Conservation (phyloP, 2,329 filamentous ascomycete species). For the Helotiales sp. region DNA sequence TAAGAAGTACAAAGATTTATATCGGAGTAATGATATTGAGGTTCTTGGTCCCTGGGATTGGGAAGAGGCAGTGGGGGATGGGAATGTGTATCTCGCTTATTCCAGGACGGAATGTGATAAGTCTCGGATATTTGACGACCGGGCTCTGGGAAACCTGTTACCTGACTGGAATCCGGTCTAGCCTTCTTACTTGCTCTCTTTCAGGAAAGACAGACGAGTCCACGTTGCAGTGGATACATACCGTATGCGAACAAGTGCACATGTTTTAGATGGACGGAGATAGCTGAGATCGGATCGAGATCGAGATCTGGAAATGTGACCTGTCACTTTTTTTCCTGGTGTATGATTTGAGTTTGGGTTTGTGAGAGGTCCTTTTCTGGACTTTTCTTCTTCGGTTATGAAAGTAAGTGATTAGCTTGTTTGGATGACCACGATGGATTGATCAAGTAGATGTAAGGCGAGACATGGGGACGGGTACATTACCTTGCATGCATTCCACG, state of each 20-base stretch:
- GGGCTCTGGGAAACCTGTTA: not conserved
- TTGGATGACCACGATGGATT: not conserved
- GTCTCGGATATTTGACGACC: too few relatives aligned
- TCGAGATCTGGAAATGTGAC: not conserved
- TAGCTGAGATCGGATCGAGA: not conserved
- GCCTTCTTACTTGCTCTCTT: not conserved
- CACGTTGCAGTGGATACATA: not conserved
- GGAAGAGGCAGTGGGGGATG: too few relatives aligned
- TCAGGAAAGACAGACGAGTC: not conserved
- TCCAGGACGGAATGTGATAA: too few relatives aligned
- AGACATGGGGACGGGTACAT: too few relatives aligned
- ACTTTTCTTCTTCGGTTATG: not conserved
- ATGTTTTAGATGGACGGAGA: slow-evolving; percentile 5
- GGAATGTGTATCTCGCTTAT: too few relatives aligned
- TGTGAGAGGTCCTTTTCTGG: not conserved
- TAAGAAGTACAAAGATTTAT: too few relatives aligned
- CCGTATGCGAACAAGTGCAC: not conserved
- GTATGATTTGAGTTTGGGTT: not conserved
- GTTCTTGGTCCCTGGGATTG: too few relatives aligned
- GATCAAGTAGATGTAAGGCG: not conserved
- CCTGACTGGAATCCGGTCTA: not conserved
- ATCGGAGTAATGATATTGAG: too few relatives aligned
- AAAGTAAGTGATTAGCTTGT: too few relatives aligned
- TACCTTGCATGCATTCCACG: too few relatives aligned
- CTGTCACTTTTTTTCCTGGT: not conserved